Conservation (phyloP, 1,284 basidiomycete species). For the Bjerkandera adusta region DNA sequence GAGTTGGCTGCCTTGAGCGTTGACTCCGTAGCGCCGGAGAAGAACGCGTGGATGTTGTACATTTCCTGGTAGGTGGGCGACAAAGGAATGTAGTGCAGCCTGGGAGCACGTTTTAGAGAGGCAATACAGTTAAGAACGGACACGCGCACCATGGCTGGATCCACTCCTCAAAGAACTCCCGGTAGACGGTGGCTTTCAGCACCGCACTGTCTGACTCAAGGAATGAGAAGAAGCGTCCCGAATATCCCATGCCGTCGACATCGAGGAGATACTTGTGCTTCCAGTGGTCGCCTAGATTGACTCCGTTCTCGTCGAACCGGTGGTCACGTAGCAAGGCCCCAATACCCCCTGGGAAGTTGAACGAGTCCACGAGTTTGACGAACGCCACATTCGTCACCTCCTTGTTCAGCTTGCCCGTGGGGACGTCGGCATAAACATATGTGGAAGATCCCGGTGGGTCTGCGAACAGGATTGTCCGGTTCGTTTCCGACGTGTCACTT, state of each 20-base stretch:
- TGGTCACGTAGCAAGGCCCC: constrained; percentile 65
- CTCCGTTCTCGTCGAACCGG: constrained; percentile 74
- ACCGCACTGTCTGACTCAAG: constrained; percentile 87
- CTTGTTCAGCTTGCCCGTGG: constrained; percentile 65
- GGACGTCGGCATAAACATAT: constrained; percentile 60
- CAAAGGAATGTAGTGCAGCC: constrained; percentile 92
- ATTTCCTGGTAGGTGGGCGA: constrained; percentile 86
- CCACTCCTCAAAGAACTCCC: constrained; percentile 88
- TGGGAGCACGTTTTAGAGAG: constrained; percentile 30
- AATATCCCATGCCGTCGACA: constrained; percentile 94
- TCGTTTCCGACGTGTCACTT: constrained; percentile 54
- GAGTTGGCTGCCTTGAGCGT: constrained; percentile 57
- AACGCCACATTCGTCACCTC: constrained; percentile 91
- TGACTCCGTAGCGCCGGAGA: constrained; percentile 74
- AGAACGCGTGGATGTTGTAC: constrained; percentile 90
- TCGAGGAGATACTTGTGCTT: constrained; percentile 90
- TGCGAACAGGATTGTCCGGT: constrained; percentile 74
- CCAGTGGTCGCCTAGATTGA: constrained; percentile 86
- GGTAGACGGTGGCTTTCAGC: constrained; percentile 86
- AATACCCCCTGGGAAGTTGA: constrained; percentile 80
- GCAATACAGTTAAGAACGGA: constrained; percentile 6
- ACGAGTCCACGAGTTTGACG: constrained; percentile 69
- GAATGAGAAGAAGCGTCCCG: constrained; percentile 84
- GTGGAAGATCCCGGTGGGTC: constrained; percentile 63
- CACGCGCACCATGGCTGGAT: constrained; percentile 73